phyloP scores from a whole-genome alignment of 805 yeast species.

The Pichia insulana region DNA sequence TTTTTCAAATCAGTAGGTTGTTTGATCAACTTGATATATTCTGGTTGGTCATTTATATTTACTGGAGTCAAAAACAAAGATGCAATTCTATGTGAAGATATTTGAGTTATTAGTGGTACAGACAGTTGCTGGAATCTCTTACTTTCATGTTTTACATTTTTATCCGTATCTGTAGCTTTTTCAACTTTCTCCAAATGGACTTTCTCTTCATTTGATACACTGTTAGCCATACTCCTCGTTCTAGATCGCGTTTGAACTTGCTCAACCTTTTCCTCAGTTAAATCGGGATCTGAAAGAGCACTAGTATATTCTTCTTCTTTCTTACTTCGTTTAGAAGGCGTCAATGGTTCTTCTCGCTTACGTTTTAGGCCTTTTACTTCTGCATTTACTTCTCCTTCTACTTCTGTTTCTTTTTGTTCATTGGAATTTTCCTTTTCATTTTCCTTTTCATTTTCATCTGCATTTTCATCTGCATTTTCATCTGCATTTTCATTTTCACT shows the following conservation, averaged over 20 bases:
- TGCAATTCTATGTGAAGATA: slow-evolving; percentile 63
- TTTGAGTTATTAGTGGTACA: slow-evolving; percentile 50
- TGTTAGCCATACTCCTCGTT: slow-evolving; percentile 1
- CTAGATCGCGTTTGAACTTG: not conserved
- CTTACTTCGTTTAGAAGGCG: not conserved
- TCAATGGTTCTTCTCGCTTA: not conserved
- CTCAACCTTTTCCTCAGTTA: slow-evolving; percentile 1
- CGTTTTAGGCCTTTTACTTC: no score
- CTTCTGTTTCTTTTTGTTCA: slow-evolving; percentile 5
- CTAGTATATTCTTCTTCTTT: not conserved
- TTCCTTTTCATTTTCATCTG: slow-evolving; percentile 8
- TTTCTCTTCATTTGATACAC: not conserved
- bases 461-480: no score
- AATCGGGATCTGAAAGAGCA: not conserved
- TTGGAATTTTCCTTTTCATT: slow-evolving; percentile 3
- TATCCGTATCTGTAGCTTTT: not conserved
- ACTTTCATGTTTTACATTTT: slow-evolving; percentile 2
- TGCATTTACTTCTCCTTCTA: not conserved
- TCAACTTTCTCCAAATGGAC: not conserved
- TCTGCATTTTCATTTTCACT: no score
- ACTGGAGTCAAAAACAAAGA: slow-evolving; percentile 70
- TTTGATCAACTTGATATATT: slow-evolving; percentile 52
- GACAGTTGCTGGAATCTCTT: slow-evolving; percentile 58
- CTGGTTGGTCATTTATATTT: slow-evolving; percentile 56
- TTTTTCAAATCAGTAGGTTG: slow-evolving; percentile 64